Conservation (phyloP, 495 filamentous ascomycete species). For the Echria macrotheca region DNA sequence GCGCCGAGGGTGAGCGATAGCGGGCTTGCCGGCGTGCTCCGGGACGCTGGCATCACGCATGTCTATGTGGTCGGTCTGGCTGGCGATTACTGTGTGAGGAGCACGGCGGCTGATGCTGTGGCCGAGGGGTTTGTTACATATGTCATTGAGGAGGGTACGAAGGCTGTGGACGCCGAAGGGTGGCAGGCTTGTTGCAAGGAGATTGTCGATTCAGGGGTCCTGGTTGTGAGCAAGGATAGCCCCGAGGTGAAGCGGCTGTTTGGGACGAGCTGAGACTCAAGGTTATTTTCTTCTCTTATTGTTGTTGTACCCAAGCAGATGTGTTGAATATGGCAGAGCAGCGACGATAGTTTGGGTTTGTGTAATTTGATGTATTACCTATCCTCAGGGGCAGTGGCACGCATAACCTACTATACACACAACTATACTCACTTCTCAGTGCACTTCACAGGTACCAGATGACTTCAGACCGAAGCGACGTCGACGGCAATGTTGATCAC, state of each 20-base stretch:
- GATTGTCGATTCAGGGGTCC: slow-evolving; percentile 45
- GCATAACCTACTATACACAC: too few relatives aligned
- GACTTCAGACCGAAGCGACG: too few relatives aligned
- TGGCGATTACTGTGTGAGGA: slow-evolving; percentile 83
- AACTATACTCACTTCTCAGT: too few relatives aligned
- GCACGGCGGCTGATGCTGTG: slow-evolving; percentile 69
- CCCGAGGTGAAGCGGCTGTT: slow-evolving; percentile 36
- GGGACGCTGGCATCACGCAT: slow-evolving; percentile 56
- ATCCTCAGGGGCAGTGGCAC: too few relatives aligned
- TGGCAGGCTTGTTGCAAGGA: slow-evolving; percentile 56
- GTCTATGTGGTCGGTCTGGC: slow-evolving; percentile 83
- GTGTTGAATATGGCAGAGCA: too few relatives aligned
- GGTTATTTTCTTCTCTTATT: too few relatives aligned
- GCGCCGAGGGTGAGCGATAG: slow-evolving; percentile 51
- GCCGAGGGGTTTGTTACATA: slow-evolving; percentile 70
- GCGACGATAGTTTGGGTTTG: too few relatives aligned
- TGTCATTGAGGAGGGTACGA: slow-evolving; percentile 74
- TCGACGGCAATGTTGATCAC: too few relatives aligned
- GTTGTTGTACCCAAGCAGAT: too few relatives aligned
- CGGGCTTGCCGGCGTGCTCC: slow-evolving; percentile 54
- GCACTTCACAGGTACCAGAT: too few relatives aligned
- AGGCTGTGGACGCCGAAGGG: slow-evolving; percentile 53
- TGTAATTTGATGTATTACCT: too few relatives aligned
- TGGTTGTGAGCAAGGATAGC: slow-evolving; percentile 38
- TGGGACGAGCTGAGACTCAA: background rate